These are phyloP conservation scores for Durotheca rogersii DNA, from an alignment of 495 filamentous ascomycete genomes.

Conservation along the genomic window DNA sequence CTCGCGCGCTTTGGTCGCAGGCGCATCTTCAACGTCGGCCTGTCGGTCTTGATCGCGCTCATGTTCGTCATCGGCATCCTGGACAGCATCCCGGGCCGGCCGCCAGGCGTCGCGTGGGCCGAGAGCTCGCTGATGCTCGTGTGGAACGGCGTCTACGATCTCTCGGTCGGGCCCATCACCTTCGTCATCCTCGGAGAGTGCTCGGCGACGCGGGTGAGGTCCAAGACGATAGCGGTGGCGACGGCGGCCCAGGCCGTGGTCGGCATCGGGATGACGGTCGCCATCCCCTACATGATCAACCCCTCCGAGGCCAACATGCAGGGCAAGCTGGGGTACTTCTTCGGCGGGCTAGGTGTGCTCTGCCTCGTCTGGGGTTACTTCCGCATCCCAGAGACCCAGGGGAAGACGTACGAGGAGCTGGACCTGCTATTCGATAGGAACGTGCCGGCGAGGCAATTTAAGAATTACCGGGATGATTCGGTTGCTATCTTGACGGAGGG, in stretches of 20 bases:
- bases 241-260: constrained; percentile 60
- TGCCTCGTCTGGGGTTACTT: constrained; percentile 53
- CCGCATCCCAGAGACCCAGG: constrained; percentile 61
- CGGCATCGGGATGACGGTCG: constrained; percentile 62
- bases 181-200: constrained; percentile 65
- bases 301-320: constrained; percentile 62
- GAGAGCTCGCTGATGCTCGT: constrained; percentile 56
- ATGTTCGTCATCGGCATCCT: constrained; percentile 60
- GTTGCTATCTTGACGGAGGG: constrained; percentile 6
- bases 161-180: constrained; percentile 60
- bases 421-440: constrained; percentile 52
- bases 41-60: constrained; percentile 48
- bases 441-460: constrained; percentile 56
- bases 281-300: constrained; percentile 68
- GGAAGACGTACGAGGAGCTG: constrained; percentile 61
- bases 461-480: constrained; percentile 38
- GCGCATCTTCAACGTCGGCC: constrained; percentile 53
- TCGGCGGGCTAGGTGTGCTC: constrained; percentile 54
- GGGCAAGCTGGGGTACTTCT: constrained; percentile 70
- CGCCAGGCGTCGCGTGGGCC: constrained; percentile 50
- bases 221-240: constrained; percentile 63
- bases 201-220: constrained; percentile 57
- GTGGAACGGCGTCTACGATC: constrained; percentile 59
- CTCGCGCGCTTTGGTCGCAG: constrained; percentile 56
- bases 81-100: constrained; percentile 54